Evolutionary conservation across 78 protist genomes (phyloP).

Genomic region (Emiliania huxleyi): DNA sequence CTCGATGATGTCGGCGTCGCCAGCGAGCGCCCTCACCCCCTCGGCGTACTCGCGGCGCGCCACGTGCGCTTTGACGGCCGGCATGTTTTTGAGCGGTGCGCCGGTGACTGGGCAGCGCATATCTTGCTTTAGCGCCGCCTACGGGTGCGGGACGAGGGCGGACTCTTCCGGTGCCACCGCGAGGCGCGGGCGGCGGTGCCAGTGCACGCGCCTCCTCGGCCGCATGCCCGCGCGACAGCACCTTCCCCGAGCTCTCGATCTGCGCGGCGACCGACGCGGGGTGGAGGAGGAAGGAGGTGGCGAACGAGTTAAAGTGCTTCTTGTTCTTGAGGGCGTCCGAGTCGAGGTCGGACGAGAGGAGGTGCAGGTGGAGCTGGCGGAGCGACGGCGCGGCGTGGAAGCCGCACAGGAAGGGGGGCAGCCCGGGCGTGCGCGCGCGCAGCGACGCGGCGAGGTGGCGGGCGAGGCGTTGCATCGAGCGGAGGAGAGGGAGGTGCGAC

Average conservation of each 20-base stretch:
- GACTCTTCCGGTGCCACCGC: no score
- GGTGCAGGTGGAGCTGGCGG: conserved; percentile 66
- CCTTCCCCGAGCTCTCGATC: not conserved
- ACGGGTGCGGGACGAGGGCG: no score
- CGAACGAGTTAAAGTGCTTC: conserved; percentile 81
- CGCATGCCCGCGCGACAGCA: not conserved
- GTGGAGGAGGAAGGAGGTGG: conserved; percentile 62
- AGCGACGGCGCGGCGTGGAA: conserved; percentile 34
- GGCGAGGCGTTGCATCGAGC: not conserved
- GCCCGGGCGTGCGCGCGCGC: not conserved
- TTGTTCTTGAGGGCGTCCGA: conserved; percentile 63
- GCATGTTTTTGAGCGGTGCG: not conserved
- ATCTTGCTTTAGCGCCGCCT: not conserved
- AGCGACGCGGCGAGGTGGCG: not conserved
- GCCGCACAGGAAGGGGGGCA: not conserved
- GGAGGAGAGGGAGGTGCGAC: not conserved
- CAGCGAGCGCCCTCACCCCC: no score
- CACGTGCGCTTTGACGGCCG: not conserved
- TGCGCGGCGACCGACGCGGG: not conserved
- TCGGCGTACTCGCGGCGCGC: no score
- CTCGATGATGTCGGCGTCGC: no score
- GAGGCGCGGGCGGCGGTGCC: not conserved
- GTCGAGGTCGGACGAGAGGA: conserved; percentile 67
- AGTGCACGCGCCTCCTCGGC: no score
- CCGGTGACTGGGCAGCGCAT: not conserved